phyloP scores from a whole-genome alignment of 2,329 filamentous ascomycete species.

The Fusarium incarnatum region DNA sequence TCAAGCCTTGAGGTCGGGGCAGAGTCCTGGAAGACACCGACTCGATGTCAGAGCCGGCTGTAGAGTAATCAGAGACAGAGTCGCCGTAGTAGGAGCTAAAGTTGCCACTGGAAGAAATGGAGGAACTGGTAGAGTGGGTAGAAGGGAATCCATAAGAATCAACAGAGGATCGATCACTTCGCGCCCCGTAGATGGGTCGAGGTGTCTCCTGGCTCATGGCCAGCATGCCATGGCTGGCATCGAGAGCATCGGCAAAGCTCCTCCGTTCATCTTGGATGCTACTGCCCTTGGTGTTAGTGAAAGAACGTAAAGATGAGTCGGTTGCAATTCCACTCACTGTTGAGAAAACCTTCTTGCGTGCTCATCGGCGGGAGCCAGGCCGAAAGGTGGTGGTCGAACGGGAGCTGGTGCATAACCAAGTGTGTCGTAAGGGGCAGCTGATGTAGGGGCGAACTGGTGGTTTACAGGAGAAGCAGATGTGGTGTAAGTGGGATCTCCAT shows the following conservation, averaged over 20 bases:
- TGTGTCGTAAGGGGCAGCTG: constrained; percentile 77
- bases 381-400: constrained; percentile 66
- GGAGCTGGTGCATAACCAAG: constrained; percentile 79
- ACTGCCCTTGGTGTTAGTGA: constrained; percentile 37
- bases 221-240: constrained; percentile 93
- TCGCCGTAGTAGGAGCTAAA: constrained; percentile 88
- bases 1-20: constrained; percentile 76
- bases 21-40: constrained; percentile 83
- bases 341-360: constrained; percentile 79
- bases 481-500: constrained; percentile 76
- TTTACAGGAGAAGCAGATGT: constrained; percentile 75
- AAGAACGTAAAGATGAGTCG: not conserved
- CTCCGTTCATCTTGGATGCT: constrained; percentile 63
- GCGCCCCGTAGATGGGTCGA: constrained; percentile 84
- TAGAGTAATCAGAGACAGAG: constrained; percentile 94
- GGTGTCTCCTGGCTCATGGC: constrained; percentile 96
- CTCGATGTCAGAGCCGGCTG: constrained; percentile 86
- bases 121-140: constrained; percentile 86
- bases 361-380: constrained; percentile 68
- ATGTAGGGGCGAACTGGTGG: constrained; percentile 71
- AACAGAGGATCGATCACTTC: constrained; percentile 75
- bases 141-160: constrained; percentile 94
- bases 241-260: constrained; percentile 88
- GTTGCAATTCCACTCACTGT: constrained; percentile 72
- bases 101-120: constrained; percentile 85